Evolutionary conservation across 495 filamentous ascomycete genomes (phyloP), one percentile per base, ranked within the genome.

Genomic region (Aspergillus coremiiformis): DNA sequence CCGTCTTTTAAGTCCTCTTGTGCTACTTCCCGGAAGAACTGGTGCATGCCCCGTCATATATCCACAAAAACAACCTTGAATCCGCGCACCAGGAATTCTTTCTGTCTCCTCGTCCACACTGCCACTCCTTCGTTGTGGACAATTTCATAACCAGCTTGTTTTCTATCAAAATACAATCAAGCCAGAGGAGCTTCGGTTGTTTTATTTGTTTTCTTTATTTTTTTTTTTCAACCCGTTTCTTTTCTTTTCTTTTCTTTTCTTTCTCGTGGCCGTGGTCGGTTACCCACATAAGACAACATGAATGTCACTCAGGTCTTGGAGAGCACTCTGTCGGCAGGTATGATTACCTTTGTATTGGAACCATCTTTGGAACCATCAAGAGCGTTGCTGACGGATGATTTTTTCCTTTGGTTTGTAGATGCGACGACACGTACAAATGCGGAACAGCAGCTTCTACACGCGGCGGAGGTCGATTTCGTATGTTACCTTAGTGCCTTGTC

Each of bases 381-480:
- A 33, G 21, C 32, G 27, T 14, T 39, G 35, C 59, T 66, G 62
- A 60, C 55, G 47, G 47, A 17, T 49, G 51, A 48, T 63, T 60
- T 64, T 41, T 65, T 54, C 53, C 58, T 50, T 26, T 63, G 49
- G 50, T 58, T 26, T 59, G 22, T 66, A 97, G 93, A 98, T 84
- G 85, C 89, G 62, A 76, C 84, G 60, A 82, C 86, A 68, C 90
- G 93, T 77, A 82, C 86, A 65, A 85, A 82, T 70, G 90, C 93
- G 58, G 94, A 96, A 74, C 85, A 90, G 68, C 93, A 97, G 75
- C 87, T 98, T 60, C 80, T 79, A 54, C 87, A 92, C 63, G 93
- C 94, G 58, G 88, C 90, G 49, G 89, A 92, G 66, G 84, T 81
- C 55, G 91, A 97, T 72, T 97, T 96, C 69, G 93, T 98, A 83